These are phyloP conservation scores for Penicillium sclerotigenum DNA, from an alignment of 2,329 filamentous ascomycete species.

Conservation along the genomic window DNA sequence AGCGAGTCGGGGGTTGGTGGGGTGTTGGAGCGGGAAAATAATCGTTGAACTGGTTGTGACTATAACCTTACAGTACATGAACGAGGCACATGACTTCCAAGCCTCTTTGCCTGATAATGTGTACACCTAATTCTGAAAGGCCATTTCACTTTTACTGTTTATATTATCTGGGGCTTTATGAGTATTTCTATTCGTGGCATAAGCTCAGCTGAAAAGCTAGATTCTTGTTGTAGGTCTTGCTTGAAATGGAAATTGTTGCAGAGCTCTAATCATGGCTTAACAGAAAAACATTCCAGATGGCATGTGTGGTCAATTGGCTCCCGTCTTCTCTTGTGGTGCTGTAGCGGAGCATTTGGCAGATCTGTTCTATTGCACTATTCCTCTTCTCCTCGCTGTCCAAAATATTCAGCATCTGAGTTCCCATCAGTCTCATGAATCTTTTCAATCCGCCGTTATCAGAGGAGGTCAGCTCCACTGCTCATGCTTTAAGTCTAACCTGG, in stretches of 20 bases:
- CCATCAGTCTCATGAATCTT: neutral
- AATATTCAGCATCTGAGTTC: slow-evolving; percentile 1
- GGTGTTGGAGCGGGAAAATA: neutral
- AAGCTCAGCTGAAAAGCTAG: neutral
- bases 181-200: neutral
- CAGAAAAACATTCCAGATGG: slow-evolving; percentile 5
- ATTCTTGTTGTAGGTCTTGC: neutral
- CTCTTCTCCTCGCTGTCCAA: slow-evolving; percentile 3
- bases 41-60: neutral
- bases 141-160: neutral
- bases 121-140: neutral
- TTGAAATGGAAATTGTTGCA: slow-evolving; percentile 5
- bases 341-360: neutral
- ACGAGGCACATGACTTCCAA: neutral
- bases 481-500: neutral
- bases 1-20: neutral
- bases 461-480: neutral
- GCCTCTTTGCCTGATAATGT: neutral
- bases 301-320: slow-evolving; percentile 2
- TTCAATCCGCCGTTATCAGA: neutral
- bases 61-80: neutral
- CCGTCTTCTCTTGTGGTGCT: slow-evolving; percentile 3
- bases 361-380: neutral
- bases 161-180: neutral
- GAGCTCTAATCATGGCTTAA: neutral